Base-by-base conservation (phyloP, 129 eudicot genomes). In the Mikania micrantha region DNA sequence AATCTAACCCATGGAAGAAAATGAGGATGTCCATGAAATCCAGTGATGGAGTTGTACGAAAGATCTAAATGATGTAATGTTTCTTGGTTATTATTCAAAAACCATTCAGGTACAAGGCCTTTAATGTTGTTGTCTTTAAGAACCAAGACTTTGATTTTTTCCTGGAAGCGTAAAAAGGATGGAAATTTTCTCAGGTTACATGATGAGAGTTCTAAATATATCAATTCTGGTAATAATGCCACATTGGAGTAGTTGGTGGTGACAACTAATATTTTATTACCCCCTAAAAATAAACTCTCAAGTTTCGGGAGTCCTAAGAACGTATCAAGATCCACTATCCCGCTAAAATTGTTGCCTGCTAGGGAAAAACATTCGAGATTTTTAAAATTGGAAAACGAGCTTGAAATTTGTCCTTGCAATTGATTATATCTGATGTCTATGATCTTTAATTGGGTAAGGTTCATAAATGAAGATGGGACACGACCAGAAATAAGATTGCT, bases 221-320 rank as follows among this genome's bases (percentile, higher is more conserved):
- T 4, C 54, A 48, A 7, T 7, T 17, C 11, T 1, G 54, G 54
- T 19, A 48, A 48, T 17, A n/a, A n/a, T n/a, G 25, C 9, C 31
- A 0, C 8, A 35, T 36, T 41, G 13, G 64, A 21, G 65, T 53
- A 16, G 65, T 36, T 53, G 49, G 62, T 57, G 35, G 45, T 7
- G 1, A 59, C 34, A 5, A 68, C 25, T 0, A 58, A 32, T 53
- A 77, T 52, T 7, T 8, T 47, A 38, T 70, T 70, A 8, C 0
- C 3, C 12, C 60, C 60, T 32, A 77, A 2, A 0, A 2, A 1
- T 22, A 64, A 35, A 5, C 0, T 1, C 22, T 0, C 7, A 4
- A 77, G 76, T 11, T 53, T 62, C 13, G 12, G 38, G 1, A 66
- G n/a, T n/a, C n/a, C n/a, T n/a, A n/a, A n/a, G n/a, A n/a, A n/a